Conservation (phyloP, 75 land plant genomes). For the Pinus taeda region DNA sequence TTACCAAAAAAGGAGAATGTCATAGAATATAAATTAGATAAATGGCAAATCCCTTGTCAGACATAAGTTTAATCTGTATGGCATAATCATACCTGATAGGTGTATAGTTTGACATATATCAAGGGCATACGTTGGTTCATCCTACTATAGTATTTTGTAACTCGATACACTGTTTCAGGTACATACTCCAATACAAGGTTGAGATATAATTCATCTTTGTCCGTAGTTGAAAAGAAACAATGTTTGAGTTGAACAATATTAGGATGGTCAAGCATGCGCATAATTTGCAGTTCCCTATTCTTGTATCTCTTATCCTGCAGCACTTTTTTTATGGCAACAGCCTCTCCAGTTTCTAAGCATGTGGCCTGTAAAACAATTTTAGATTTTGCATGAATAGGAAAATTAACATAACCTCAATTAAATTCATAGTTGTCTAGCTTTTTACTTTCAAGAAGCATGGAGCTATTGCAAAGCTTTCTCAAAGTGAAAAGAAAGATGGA, state of each 20-base stretch:
- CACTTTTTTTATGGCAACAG: conserved; percentile 97
- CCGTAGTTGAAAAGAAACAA: conserved; percentile 86
- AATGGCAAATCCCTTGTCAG: too few relatives aligned
- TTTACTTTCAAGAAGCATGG: background rate
- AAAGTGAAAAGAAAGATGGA: background rate
- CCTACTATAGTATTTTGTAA: conserved; percentile 64
- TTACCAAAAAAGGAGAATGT: background rate
- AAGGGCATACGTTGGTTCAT: conserved; percentile 74
- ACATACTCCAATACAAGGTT: conserved; percentile 98
- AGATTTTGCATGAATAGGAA: background rate
- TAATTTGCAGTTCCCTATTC: conserved; percentile 95
- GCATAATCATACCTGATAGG: conserved; percentile 57
- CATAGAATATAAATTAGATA: too few relatives aligned
- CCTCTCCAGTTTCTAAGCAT: conserved; percentile 94
- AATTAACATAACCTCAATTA: background rate
- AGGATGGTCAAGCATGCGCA: conserved; percentile 96
- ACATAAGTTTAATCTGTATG: too few relatives aligned
- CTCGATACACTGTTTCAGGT: conserved; percentile 89
- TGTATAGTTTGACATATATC: conserved; percentile 84
- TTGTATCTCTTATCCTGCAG: conserved; percentile 95
- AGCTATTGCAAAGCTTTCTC: background rate
- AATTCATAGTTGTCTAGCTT: background rate
- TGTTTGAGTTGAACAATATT: conserved; percentile 92
- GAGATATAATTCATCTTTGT: conserved; percentile 89
- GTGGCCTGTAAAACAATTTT: conserved; percentile 59